Percentiles rank a stretch among this genome's conserved stretches.
Evolutionary conservation across 2,329 filamentous ascomycete species (phyloP).

Genomic region (Colletotrichum cuscutae): DNA sequence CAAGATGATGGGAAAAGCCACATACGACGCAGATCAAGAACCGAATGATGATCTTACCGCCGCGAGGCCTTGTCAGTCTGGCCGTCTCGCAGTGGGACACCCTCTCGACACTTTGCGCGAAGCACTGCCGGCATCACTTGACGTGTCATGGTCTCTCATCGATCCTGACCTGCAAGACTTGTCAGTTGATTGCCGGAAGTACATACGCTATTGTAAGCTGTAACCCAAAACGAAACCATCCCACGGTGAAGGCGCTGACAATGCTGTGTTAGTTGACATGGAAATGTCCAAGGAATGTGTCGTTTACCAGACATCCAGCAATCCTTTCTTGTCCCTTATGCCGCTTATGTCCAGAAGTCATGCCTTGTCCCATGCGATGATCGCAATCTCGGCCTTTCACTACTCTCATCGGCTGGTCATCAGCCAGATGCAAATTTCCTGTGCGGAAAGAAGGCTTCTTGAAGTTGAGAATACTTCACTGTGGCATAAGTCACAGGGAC

Average conservation of each 20-base stretch:
- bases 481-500: slow-evolving; percentile 2
- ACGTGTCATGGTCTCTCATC: slow-evolving; percentile 1
- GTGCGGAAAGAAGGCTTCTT: background rate
- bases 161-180: slow-evolving; percentile 21
- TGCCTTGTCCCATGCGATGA: slow-evolving; percentile 15
- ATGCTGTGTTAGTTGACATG: slow-evolving; percentile 10
- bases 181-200: slow-evolving; percentile 15
- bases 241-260: background rate
- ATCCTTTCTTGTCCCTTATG: slow-evolving; percentile 27
- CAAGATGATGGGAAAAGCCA: slow-evolving; percentile 17
- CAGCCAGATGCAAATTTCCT: background rate
- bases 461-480: background rate
- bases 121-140: background rate
- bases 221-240: too few relatives aligned
- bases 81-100: too few relatives aligned
- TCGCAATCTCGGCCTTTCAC: slow-evolving; percentile 29
- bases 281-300: slow-evolving; percentile 30
- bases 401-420: slow-evolving; percentile 26
- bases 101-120: background rate
- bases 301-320: slow-evolving; percentile 27
- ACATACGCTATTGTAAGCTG: slow-evolving; percentile 28
- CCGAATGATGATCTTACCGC: background rate
- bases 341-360: slow-evolving; percentile 17
- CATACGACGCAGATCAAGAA: background rate
- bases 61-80: background rate